Conservation (phyloP, 768 basidiomycete genomes). For the Boletus huronensis region DNA sequence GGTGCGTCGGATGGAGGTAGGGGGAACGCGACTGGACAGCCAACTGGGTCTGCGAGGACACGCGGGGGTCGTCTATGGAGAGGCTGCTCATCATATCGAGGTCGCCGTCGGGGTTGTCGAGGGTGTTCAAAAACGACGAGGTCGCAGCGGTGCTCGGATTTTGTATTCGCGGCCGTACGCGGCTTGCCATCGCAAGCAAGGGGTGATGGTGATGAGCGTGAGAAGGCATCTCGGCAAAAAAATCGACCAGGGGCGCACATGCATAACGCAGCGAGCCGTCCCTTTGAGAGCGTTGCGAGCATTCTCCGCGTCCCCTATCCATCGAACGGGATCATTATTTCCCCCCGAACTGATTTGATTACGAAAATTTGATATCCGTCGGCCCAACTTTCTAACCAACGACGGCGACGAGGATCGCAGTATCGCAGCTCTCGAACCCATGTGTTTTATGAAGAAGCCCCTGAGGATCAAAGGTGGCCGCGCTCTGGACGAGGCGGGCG, state of each 20-base stretch:
- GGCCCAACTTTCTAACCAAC: no score
- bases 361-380: background rate
- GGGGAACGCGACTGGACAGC: slow-evolving; percentile 32
- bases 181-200: slow-evolving; percentile 19
- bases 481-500: no score
- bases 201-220: slow-evolving; percentile 20
- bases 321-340: background rate
- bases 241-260: background rate
- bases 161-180: slow-evolving; percentile 23
- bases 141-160: slow-evolving; percentile 1
- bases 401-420: background rate
- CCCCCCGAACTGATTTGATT: background rate
- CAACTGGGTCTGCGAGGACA: slow-evolving; percentile 3
- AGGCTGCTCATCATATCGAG: slow-evolving; percentile 22
- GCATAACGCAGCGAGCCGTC: no score
- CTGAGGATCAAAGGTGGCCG: background rate
- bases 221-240: slow-evolving; percentile 9
- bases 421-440: no score
- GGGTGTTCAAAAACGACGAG: slow-evolving; percentile 4
- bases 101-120: slow-evolving; percentile 24
- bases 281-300: no score
- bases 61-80: slow-evolving; percentile 13
- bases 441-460: background rate
- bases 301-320: no score
- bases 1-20: slow-evolving; percentile 36